phyloP scores from a whole-genome alignment of 306 rosid species.

The Betula pendula region DNA sequence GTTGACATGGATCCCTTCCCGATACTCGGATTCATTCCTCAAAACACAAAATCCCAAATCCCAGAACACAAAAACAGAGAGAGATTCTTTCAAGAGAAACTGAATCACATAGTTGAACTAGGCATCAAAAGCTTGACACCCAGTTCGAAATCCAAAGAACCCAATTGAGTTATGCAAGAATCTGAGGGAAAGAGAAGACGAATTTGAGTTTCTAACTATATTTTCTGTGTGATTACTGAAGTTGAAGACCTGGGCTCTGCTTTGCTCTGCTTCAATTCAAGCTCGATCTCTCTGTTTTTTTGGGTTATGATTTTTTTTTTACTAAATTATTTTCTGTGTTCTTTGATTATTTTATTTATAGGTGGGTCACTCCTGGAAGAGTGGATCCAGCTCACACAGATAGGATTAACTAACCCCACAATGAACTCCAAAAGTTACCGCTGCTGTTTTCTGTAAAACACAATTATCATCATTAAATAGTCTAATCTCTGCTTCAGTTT shows the following conservation, averaged over 20 bases:
- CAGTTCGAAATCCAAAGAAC: slow-evolving; percentile 40
- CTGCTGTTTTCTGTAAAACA: neutral
- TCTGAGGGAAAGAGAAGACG: slow-evolving; percentile 28
- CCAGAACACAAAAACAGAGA: slow-evolving; percentile 9
- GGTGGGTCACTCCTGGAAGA: slow-evolving; percentile 64
- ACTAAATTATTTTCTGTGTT: slow-evolving; percentile 11
- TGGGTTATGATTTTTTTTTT: slow-evolving; percentile 13
- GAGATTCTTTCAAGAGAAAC: slow-evolving; percentile 14
- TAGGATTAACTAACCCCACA: slow-evolving; percentile 45
- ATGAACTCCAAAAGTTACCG: neutral
- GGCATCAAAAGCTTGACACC: slow-evolving; percentile 18
- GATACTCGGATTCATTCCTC: slow-evolving; percentile 62
- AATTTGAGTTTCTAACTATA: slow-evolving; percentile 23
- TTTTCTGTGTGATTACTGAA: slow-evolving; percentile 35
- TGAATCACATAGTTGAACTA: slow-evolving; percentile 38
- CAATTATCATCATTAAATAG: neutral
- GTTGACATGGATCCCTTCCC: slow-evolving; percentile 74
- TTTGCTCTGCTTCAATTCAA: slow-evolving; percentile 45
- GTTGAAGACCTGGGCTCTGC: slow-evolving; percentile 34
- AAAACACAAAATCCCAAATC: slow-evolving; percentile 40
- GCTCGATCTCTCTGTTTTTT: slow-evolving; percentile 41
- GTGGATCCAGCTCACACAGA: slow-evolving; percentile 90
- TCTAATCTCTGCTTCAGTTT: neutral
- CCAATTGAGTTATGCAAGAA: slow-evolving; percentile 37
- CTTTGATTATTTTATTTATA: slow-evolving; percentile 31